Base-by-base conservation (phyloP, 768 basidiomycete genomes). In the Jaapia argillacea region DNA sequence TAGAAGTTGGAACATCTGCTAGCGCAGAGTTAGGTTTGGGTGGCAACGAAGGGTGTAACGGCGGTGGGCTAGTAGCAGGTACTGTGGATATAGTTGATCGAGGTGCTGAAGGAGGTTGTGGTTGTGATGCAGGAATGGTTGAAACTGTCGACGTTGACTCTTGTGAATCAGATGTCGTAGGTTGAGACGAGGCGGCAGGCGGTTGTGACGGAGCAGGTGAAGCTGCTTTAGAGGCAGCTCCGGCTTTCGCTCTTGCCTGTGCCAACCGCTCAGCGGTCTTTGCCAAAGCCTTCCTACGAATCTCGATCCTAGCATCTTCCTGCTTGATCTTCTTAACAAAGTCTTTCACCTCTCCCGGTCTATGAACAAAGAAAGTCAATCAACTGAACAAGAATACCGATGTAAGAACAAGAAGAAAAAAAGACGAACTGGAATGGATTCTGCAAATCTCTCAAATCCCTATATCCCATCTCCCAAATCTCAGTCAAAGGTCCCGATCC, bases 401-500 rank as follows among this genome's bases (percentile, higher is more conserved):
- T 12, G 25, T 44, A 12, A 18, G 38, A 12, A 16, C 14, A 45
- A 18, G 37, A 22, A 45, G 20, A 31, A 31, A 24, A 6, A 41
- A 39, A 12, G 41, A 63, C 72, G 58, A 53, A 85, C 85, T 72
- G 73, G 70, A 80, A 81, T 7, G 77, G 77, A 45, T 67, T 72
- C 54, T 82, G 68, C 22, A 88, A 58, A 58, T 87, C 81, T 6
- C 52, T 43, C 43, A 85, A 54, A 40, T 75, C 75, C 48, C 75
- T 66, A 54, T 81, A 88, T 13, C 87, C 86, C 78, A 84, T 77
- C 45, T 78, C 75, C 87, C 87, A 91, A 23, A 87, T 82, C 48
- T 87, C 84, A 2, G 83, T 84, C 55, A 89, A 60, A 1, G 82
- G 67, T 45, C 75, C 75, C 35, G 79, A 81, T 5, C 88, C 87